Base-by-base conservation (phyloP, 23 red algal genomes). In the Gracilaria caudata region DNA sequence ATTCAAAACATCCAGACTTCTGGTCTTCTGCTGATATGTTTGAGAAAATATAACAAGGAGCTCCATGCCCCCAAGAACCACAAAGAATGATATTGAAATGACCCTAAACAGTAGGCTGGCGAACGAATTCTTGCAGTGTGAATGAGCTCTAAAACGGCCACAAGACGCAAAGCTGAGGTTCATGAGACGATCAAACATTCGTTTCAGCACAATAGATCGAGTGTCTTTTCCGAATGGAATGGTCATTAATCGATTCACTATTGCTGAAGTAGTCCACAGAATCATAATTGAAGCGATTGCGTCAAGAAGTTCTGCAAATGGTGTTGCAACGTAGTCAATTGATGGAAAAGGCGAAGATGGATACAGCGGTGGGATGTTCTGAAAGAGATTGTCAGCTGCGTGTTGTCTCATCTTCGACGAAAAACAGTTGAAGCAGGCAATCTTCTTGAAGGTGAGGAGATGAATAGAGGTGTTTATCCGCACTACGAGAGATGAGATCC, bases 231-330 rank as follows among this genome's bases (percentile, higher is more conserved):
- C 26, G 32, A 33, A 65, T 65, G 60, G 60, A 23, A 65, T 28
- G 1, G 14, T 32, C 7, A 65, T 30, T 28, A 65, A 16, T 1
- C 60, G 25, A 65, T 16, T 32, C 9, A 65, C 24, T 8, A 77
- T 77, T 46, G 72, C 28, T 19, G 72, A 45, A 6, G 36, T 37
- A 20, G 23, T 77, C 72, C 72, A 77, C 12, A 77, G 72, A 44
- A 77, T 8, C 5, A 77, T 4, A 51, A 77, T 23, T 28, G 11
- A 35, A 39, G 72, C 28, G 45, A 77, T 28, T 25, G 72, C 16
- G 28, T 77, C 72, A 28, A 77, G 45, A 77, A 77, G 43, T 1
- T 77, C 72, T 51, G 72, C 72, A 21, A 24, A 35, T 51, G 28
- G 9, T 8, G 7, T 39, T 35, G 25, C 3, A 25, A 77, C 72